Percentiles rank a stretch among this genome's conserved stretches.
These are phyloP conservation scores for Linnemannia schmuckeri DNA, from an alignment of 192 early-diverging fungal genomes.

Conservation along the genomic window DNA sequence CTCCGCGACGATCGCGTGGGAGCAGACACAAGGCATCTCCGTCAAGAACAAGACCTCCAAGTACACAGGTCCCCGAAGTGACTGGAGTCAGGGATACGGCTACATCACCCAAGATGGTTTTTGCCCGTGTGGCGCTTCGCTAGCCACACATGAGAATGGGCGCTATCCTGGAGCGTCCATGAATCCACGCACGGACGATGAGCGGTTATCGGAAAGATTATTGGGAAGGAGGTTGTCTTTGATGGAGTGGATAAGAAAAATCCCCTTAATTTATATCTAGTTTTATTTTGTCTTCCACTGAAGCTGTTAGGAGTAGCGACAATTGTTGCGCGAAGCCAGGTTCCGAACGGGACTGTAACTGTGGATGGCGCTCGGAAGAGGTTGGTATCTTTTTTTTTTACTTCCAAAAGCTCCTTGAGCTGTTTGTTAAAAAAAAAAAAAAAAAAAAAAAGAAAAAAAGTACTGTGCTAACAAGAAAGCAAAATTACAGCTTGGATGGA, in stretches of 20 bases:
- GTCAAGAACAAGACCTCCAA: no score
- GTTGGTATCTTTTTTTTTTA: background rate
- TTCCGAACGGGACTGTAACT: no score
- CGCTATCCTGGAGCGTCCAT: background rate
- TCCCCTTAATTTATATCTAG: background rate
- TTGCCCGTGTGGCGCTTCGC: background rate
- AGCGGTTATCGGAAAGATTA: no score
- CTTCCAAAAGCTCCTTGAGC: background rate
- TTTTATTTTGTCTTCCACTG: background rate
- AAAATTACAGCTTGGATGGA: conserved; percentile 21
- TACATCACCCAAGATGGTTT: background rate
- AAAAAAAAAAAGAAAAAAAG: background rate
- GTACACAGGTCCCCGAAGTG: no score
- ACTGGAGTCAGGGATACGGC: no score
- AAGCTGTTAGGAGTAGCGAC: background rate
- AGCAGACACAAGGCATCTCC: no score
- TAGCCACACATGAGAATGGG: background rate
- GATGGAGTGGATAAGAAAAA: background rate
- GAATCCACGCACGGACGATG: no score
- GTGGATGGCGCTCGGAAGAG: no score
- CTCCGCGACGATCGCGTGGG: no score
- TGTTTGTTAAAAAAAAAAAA: background rate
- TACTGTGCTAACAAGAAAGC: background rate
- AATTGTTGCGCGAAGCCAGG: background rate
- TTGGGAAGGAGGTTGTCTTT: background rate